Conservation (phyloP, 129 eudicot genomes). For the Smallanthus sonchifolius region DNA sequence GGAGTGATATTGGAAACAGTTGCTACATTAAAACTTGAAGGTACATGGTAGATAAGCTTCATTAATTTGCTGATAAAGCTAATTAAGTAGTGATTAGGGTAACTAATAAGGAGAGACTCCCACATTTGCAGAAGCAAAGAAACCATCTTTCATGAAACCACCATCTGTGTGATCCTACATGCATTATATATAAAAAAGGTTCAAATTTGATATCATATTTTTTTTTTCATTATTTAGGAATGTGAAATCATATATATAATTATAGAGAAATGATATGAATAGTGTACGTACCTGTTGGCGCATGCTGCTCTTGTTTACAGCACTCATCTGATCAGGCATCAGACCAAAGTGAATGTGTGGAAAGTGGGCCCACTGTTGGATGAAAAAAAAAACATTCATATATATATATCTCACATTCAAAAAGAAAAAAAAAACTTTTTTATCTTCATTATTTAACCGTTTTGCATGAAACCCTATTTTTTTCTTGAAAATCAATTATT, state of each 20-base stretch:
- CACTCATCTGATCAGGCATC: conserved; percentile 52
- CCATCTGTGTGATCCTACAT: conserved; percentile 52
- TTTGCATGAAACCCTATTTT: not conserved
- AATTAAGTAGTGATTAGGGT: not conserved
- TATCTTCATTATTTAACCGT: not conserved
- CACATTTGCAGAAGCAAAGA: conserved; percentile 50
- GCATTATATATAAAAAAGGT: not conserved
- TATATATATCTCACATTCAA: not conserved
- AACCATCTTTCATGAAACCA: conserved; percentile 45
- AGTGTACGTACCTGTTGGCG: conserved; percentile 70
- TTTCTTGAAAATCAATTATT: not conserved
- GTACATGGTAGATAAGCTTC: not conserved
- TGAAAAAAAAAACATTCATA: not conserved
- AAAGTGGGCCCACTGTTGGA: conserved; percentile 80
- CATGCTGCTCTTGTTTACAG: conserved; percentile 48
- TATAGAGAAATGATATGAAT: conserved; percentile 5
- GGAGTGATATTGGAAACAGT: not conserved
- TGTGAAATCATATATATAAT: too few species aligned
- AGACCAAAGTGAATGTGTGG: conserved; percentile 79
- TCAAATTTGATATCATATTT: not conserved
- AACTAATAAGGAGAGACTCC: conserved; percentile 50
- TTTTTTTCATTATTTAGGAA: too few species aligned
- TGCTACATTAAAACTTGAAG: not conserved
- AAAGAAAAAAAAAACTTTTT: not conserved
- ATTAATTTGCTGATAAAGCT: conserved; percentile 6